Evolutionary conservation across 805 yeast species (phyloP).

Genomic region (Saccharomycopsis schoenii): DNA sequence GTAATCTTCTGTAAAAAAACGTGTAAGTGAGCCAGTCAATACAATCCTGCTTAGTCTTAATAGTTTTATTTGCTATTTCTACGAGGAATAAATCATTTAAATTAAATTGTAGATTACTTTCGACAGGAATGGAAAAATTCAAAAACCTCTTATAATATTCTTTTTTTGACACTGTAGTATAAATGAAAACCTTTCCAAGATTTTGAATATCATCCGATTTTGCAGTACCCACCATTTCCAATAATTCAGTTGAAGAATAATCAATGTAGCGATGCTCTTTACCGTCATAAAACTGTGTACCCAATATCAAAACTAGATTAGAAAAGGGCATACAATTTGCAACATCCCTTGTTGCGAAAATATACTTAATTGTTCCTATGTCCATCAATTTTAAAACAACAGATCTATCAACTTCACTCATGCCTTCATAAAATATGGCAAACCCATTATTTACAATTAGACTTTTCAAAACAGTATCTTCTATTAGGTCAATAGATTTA

Average conservation of each 20-base stretch:
- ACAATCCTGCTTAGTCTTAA: constrained; percentile 69
- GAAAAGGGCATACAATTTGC: constrained; percentile 42
- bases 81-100: constrained; percentile 61
- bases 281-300: constrained; percentile 67
- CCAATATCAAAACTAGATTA: constrained; percentile 48
- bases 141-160: constrained; percentile 65
- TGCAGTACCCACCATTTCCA: constrained; percentile 54
- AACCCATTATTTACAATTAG: constrained; percentile 43
- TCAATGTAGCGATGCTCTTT: constrained; percentile 61
- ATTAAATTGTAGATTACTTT: constrained; percentile 53
- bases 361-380: constrained; percentile 39
- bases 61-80: constrained; percentile 60
- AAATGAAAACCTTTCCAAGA: constrained; percentile 38
- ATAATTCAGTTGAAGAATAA: constrained; percentile 52
- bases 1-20: constrained; percentile 71
- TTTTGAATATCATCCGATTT: constrained; percentile 23
- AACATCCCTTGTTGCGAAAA: constrained; percentile 56
- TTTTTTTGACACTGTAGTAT: constrained; percentile 45
- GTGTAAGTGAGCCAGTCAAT: constrained; percentile 86
- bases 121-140: constrained; percentile 70
- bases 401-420: constrained; percentile 45
- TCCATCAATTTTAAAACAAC: constrained; percentile 44
- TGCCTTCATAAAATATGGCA: constrained; percentile 50
- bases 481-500: constrained; percentile 33
- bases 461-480: constrained; percentile 37